Evolutionary conservation across 2,329 filamentous ascomycete genomes (phyloP).

Genomic region (Cercospora brassicicola): DNA sequence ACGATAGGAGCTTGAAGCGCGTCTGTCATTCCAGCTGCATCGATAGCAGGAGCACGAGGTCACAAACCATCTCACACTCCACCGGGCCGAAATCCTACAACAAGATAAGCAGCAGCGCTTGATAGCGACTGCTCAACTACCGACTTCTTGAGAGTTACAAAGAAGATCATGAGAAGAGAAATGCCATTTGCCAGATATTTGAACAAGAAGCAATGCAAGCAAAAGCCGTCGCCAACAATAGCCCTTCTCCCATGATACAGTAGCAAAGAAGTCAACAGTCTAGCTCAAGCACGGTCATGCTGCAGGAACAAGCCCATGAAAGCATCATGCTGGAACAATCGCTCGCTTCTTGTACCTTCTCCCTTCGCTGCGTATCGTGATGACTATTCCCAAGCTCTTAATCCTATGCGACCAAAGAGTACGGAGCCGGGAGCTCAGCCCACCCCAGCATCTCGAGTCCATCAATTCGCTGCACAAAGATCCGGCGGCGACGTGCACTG

Average conservation of each 20-base stretch:
- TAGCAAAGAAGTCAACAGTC: not conserved
- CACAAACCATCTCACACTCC: not conserved
- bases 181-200: not conserved
- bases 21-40: no score
- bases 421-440: not conserved
- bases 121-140: no score
- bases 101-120: no score
- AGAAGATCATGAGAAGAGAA: not conserved
- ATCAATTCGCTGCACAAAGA: not conserved
- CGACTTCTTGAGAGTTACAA: no score
- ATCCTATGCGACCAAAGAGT: not conserved
- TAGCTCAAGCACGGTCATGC: not conserved
- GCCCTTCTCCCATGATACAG: not conserved
- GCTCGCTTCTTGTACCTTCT: not conserved
- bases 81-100: no score
- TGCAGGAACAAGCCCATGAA: not conserved
- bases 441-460: not conserved
- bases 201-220: not conserved
- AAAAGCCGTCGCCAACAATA: not conserved
- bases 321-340: not conserved
- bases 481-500: not conserved
- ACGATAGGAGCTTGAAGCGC: no score
- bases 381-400: no score
- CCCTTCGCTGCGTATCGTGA: no score
- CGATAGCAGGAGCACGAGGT: not conserved